Conservation (phyloP, 306 rosid species). For the Ceratonia siliqua region DNA sequence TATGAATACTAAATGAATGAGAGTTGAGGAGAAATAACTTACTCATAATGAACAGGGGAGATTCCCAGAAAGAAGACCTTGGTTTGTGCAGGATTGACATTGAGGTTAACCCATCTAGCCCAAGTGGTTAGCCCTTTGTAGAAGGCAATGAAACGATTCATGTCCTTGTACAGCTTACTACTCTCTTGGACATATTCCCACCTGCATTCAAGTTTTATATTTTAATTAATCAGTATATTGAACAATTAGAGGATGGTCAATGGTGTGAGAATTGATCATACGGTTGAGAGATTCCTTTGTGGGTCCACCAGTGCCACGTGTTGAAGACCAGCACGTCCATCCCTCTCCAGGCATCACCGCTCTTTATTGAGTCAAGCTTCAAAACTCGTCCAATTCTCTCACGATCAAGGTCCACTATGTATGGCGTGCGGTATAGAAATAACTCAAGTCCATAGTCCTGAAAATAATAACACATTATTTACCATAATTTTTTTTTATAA, state of each 20-base stretch:
- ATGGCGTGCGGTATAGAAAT: conserved; percentile 65
- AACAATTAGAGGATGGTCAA: too few relatives aligned
- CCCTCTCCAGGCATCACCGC: conserved; percentile 82
- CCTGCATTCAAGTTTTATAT: too few relatives aligned
- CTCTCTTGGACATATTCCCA: conserved; percentile 80
- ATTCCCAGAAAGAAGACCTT: conserved; percentile 91
- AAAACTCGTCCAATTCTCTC: conserved; percentile 65
- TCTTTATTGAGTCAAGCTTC: conserved; percentile 72
- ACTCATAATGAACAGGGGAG: conserved; percentile 92
- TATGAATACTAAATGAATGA: not conserved
- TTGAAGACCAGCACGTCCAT: conserved; percentile 81
- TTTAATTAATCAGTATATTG: too few relatives aligned
- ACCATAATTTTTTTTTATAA: too few relatives aligned
- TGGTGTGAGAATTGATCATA: conserved; percentile 40
- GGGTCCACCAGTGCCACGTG: conserved; percentile 99
- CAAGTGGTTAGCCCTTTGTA: conserved; percentile 92
- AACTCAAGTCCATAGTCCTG: conserved; percentile 74
- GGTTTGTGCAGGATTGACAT: conserved; percentile 76
- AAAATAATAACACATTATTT: not conserved
- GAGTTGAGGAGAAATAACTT: conserved; percentile 32
- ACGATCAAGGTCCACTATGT: conserved; percentile 68
- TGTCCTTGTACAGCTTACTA: conserved; percentile 66
- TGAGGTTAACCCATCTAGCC: conserved; percentile 84
- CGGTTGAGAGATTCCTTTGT: conserved; percentile 87
- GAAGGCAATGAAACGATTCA: conserved; percentile 74